Percentiles rank a stretch among this genome's conserved stretches.
These are phyloP conservation scores for Solidago caesia DNA, from an alignment of 129 eudicot species.

Conservation along the genomic window DNA sequence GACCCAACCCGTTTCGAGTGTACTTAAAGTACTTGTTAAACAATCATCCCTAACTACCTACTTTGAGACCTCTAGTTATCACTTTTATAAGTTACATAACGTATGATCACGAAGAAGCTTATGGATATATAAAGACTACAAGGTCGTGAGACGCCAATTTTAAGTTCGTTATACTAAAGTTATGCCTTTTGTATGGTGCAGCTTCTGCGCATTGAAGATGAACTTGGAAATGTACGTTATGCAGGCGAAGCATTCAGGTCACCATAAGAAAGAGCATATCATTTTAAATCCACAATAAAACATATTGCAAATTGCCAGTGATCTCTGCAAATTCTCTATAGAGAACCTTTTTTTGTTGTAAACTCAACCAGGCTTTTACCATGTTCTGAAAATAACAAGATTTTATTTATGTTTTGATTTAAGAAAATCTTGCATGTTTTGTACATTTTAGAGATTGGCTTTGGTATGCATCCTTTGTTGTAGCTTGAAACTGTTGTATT, in stretches of 20 bases:
- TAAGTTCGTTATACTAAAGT: neutral
- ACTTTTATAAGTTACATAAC: neutral
- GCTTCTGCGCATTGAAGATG: constrained; percentile 98
- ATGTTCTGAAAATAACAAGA: constrained; percentile 20
- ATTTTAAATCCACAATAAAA: constrained; percentile 21
- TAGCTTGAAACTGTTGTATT: constrained; percentile 12
- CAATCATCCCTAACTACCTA: neutral
- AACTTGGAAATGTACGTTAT: constrained; percentile 90
- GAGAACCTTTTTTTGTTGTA: constrained; percentile 26
- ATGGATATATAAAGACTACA: neutral
- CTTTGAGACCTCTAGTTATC: neutral
- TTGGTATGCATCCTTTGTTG: neutral
- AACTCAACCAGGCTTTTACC: constrained; percentile 31
- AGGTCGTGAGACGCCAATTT: neutral
- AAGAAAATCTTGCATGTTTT: neutral
- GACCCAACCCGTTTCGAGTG: neutral
- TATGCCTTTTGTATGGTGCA: constrained; percentile 30
- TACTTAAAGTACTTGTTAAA: too few species aligned
- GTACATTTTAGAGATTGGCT: neutral
- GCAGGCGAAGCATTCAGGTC: constrained; percentile 96
- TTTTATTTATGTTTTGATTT: constrained; percentile 14
- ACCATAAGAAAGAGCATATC: constrained; percentile 33
- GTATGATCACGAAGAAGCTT: constrained; percentile 1
- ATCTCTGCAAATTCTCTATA: constrained; percentile 17
- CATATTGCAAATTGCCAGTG: constrained; percentile 13